Conservation (phyloP, 768 basidiomycete genomes). For the Agaricus blazei region DNA sequence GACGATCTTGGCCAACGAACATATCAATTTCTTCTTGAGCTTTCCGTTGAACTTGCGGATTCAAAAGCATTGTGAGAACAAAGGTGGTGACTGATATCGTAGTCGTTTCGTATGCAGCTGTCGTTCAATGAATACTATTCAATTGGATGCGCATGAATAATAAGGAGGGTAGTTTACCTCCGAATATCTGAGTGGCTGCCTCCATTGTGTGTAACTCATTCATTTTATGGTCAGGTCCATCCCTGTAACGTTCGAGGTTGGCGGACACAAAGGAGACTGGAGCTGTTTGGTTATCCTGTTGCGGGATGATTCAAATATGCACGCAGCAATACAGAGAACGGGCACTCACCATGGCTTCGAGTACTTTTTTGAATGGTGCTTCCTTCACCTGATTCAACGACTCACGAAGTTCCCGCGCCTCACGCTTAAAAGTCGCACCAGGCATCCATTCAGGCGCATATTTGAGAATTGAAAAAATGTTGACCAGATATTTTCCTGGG, state of each 20-base stretch:
- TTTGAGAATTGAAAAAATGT: neutral
- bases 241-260: neutral
- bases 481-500: neutral
- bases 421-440: neutral
- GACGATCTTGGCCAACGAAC: constrained; percentile 12
- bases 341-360: neutral
- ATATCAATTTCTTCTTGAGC: constrained; percentile 22
- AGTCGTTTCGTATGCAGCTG: neutral
- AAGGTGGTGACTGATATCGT: neutral
- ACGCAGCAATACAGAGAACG: neutral
- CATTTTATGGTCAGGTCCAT: neutral
- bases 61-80: constrained; percentile 3
- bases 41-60: constrained; percentile 13
- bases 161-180: neutral
- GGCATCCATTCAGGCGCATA: constrained; percentile 3
- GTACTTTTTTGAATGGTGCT: neutral
- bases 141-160: neutral
- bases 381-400: neutral
- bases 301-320: no score
- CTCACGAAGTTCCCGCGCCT: neutral
- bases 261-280: neutral
- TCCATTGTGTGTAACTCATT: neutral
- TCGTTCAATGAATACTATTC: neutral
- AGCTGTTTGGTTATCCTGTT: neutral
- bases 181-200: neutral